Base-by-base conservation (phyloP, 495 filamentous ascomycete genomes). In the Clavariopsis aquatica region DNA sequence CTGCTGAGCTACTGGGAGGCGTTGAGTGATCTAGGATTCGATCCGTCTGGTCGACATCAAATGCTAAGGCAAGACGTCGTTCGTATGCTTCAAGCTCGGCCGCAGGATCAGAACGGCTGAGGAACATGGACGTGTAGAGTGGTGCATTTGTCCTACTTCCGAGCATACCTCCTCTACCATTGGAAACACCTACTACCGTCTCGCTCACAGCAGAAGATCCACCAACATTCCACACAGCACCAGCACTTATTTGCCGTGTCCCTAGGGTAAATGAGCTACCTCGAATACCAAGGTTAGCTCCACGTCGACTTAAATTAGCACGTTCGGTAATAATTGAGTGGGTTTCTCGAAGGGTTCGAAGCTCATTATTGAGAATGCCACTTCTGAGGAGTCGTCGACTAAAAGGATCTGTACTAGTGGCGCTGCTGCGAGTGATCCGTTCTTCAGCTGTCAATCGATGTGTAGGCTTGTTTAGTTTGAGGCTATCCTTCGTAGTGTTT, bases 211-310 rank as follows among this genome's bases (percentile, higher is more conserved):
- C 80, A 47, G 83, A 82, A 27, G 81, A 68, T 27, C 91, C 89
- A 19, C 92, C 90, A 17, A 94, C 89, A 5, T 84, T 84, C 92
- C 92, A 96, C n/a, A 93, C 80, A 36, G 84, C 82, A 0, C 89
- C 90, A 52, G 77, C 66, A 74, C 90, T 94, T 52, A 85, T 77
- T 64, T 83, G 77, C 13, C 72, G 69, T 13, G 31, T 13, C 8
- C 31, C 53, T 10, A 26, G 15, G 3, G 52, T 38, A 15, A 56
- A 52, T 9, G 63, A 60, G 27, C 31, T 59, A 9, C 63, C 34
- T 29, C 71, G 45, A 29, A 71, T 24, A 27, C 65, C 43, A 31
- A 58, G 10, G 38, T 52, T 58, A 13, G 20, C 67, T 1, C 45
- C 36, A 12, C 62, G 58, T 49, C 68, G 52, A 36, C 36, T 62